Evolutionary conservation across 2,329 filamentous ascomycete genomes (phyloP).

Genomic region (Pseudocercospora eumusae): DNA sequence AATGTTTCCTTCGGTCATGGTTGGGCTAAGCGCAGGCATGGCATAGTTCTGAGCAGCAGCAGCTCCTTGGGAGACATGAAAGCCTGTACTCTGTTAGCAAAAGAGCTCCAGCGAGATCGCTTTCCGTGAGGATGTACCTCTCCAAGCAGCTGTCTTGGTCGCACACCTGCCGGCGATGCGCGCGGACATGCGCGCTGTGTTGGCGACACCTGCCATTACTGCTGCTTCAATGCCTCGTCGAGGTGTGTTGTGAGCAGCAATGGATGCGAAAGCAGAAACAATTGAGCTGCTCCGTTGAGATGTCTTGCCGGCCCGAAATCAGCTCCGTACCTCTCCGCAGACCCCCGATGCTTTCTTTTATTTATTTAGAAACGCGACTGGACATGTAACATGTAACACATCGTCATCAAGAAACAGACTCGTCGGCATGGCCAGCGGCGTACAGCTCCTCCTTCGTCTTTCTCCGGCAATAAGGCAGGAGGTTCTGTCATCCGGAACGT

Average conservation of each 20-base stretch:
- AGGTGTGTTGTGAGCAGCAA: conserved; percentile 18
- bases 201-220: conserved; percentile 37
- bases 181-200: conserved; percentile 34
- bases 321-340: conserved; percentile 3
- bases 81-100: conserved; percentile 28
- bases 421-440: conserved; percentile 19
- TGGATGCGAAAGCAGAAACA: conserved; percentile 12
- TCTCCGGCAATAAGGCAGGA: conserved; percentile 28
- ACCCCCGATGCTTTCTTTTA: conserved; percentile 5
- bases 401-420: conserved; percentile 4
- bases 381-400: conserved; percentile 20
- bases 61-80: conserved; percentile 32
- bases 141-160: conserved; percentile 27
- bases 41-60: conserved; percentile 82
- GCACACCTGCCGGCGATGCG: conserved; percentile 36
- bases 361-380: conserved; percentile 15
- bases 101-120: background rate
- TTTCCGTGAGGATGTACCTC: conserved; percentile 28
- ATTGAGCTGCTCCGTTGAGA: conserved; percentile 14
- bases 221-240: conserved; percentile 6
- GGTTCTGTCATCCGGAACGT: conserved; percentile 12
- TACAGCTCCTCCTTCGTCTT: conserved; percentile 27
- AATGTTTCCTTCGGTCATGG: conserved; percentile 93
- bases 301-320: conserved; percentile 16
- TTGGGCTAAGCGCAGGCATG: conserved; percentile 88